Evolutionary conservation across 2,329 filamentous ascomycete genomes (phyloP), one percentile per base, ranked within the genome.

Genomic region (Colletotrichum sp.): DNA sequence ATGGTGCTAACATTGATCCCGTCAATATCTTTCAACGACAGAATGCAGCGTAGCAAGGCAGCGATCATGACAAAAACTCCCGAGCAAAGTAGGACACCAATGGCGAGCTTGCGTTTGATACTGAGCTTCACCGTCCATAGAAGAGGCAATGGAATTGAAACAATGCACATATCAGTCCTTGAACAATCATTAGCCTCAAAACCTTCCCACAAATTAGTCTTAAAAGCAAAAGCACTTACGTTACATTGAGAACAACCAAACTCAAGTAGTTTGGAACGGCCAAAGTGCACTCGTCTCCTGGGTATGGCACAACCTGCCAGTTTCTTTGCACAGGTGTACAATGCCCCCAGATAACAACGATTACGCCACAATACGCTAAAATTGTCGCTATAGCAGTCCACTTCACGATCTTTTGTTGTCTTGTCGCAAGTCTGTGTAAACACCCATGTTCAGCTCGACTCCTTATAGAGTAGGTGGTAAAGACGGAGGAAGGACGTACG

Each of bases 61-160:
- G 86, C 85, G 9, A 84, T 77, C 75, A 88, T 86, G 71, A 87
- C 83, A 75, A 88, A 88, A n/a, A 88, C 52, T 5, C 86, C 86
- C 5, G 86, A 85, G 67, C 84, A 88, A 13, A 88, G 84, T 0
- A 87, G 80, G 6, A 86, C 34, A 2, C 83, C 82, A 59, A 87
- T 84, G 18, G 85, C 78, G 5, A 87, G 21, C 78, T 88, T 87
- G 69, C 84, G 80, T 52, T 81, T 80, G 5, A 84, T 57, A 26
- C 79, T 82, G 69, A 87, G 80, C 63, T 85, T 85, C 2, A 86
- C 85, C 62, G 82, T 84, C 81, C 82, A 84, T 5, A 88, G 76
- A 5, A 88, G 74, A 12, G 86, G 85, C 2, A 88, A 36, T 0
- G 86, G 86, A 18, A 88, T 87, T 26, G 76, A 79, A 6, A 87